phyloP scores from a whole-genome alignment of 2,329 filamentous ascomycete genomes.

The Botrytis fragariae region DNA sequence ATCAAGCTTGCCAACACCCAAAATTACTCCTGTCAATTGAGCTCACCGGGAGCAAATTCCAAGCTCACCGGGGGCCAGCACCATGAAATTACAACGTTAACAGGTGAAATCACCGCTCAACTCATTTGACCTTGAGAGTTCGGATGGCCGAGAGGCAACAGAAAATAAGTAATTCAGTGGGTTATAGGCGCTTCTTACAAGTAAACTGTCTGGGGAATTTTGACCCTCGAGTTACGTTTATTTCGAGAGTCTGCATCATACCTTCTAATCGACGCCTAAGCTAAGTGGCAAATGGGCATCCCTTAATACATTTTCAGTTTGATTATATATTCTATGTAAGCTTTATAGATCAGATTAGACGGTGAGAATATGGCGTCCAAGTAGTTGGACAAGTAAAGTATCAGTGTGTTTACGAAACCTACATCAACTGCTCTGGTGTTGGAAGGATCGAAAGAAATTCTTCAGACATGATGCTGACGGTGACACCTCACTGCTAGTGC shows the following conservation, averaged over 20 bases:
- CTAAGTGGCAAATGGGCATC: neutral
- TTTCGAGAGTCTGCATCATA: neutral
- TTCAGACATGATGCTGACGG: neutral
- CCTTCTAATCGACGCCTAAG: neutral
- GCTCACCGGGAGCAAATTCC: neutral
- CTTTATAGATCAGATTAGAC: too few relatives aligned
- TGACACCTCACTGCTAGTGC: neutral
- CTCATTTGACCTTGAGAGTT: neutral
- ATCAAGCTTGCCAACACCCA: neutral
- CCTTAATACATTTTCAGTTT: neutral
- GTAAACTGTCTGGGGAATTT: neutral
- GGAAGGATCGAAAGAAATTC: neutral
- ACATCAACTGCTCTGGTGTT: neutral
- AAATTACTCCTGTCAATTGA: neutral
- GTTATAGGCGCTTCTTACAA: neutral
- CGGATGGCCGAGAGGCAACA: neutral
- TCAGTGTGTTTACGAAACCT: neutral
- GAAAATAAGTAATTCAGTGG: neutral
- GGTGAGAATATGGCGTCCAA: neutral
- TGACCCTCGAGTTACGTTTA: neutral
- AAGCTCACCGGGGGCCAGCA: neutral
- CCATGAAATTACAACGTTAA: neutral
- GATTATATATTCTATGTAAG: neutral
- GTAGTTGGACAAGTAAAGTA: neutral
- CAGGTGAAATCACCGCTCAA: neutral